phyloP scores from a whole-genome alignment of 2,329 filamentous ascomycete species.

The Akanthomyces uredinophilus region DNA sequence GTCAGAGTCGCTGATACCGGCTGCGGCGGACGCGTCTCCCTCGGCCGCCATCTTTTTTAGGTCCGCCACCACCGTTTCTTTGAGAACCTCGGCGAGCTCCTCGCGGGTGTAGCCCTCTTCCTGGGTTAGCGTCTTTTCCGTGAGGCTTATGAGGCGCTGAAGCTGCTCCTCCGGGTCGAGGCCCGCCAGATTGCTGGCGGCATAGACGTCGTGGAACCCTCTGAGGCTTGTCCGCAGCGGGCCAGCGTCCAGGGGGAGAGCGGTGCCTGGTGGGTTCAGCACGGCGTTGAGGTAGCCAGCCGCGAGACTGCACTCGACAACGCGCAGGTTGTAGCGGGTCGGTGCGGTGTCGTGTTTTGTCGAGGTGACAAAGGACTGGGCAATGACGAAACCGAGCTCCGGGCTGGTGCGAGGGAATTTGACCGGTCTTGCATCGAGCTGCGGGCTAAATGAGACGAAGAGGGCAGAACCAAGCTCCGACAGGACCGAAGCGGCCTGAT shows the following conservation, averaged over 20 bases:
- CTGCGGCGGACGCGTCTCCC: neutral
- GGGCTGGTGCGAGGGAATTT: conserved; percentile 76
- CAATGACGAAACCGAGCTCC: conserved; percentile 86
- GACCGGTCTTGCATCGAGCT: conserved; percentile 69
- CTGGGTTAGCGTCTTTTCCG: conserved; percentile 65
- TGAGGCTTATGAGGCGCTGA: conserved; percentile 63
- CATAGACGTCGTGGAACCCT: conserved; percentile 78
- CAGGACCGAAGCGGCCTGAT: conserved; percentile 94
- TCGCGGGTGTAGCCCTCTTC: conserved; percentile 83
- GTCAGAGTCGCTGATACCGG: neutral
- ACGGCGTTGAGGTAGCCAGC: conserved; percentile 61
- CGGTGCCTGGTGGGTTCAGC: conserved; percentile 50
- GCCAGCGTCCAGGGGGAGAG: conserved; percentile 70
- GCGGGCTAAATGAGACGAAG: conserved; percentile 83
- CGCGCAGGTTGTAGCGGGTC: conserved; percentile 92
- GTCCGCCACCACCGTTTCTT: conserved; percentile 59
- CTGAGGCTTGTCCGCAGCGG: conserved; percentile 79
- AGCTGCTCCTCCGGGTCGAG: conserved; percentile 61
- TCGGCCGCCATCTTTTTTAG: conserved; percentile 46
- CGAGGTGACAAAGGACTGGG: conserved; percentile 87
- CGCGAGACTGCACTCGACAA: conserved; percentile 91
- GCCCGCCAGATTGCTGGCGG: conserved; percentile 33
- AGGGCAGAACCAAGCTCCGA: conserved; percentile 79
- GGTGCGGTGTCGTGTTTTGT: conserved; percentile 94
- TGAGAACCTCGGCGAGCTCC: conserved; percentile 69